Evolutionary conservation across 257 asterid genomes (phyloP).

Genomic region (Mitragyna speciosa): DNA sequence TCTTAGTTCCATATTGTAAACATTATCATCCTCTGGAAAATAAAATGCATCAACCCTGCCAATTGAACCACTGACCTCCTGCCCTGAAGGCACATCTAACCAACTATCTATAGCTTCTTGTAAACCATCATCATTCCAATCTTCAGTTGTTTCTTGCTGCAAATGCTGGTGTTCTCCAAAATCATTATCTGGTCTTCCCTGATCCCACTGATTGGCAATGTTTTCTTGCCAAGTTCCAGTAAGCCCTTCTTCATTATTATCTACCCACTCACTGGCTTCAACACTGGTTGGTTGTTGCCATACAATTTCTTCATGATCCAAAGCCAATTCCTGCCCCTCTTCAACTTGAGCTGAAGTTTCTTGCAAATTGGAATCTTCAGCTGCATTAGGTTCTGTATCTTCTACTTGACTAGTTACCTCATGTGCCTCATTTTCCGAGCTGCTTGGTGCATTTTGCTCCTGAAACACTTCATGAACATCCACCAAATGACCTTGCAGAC

Average conservation of each 20-base stretch:
- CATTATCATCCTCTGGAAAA: constrained; percentile 61
- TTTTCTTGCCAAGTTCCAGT: constrained; percentile 38
- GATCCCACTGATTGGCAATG: constrained; percentile 40
- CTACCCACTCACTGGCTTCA: constrained; percentile 37
- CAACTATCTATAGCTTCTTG: constrained; percentile 67
- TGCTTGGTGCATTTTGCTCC: constrained; percentile 32
- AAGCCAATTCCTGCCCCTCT: constrained; percentile 35
- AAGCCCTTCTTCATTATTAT: constrained; percentile 31
- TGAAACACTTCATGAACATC: constrained; percentile 31
- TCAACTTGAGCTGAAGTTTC: constrained; percentile 41
- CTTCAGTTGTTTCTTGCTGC: constrained; percentile 53
- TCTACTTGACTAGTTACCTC: constrained; percentile 21
- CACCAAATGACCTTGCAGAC: constrained; percentile 10
- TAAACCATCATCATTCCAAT: constrained; percentile 54
- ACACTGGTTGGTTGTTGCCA: constrained; percentile 31
- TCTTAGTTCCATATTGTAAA: constrained; percentile 60
- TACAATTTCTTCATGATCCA: constrained; percentile 36
- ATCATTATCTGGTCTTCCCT: constrained; percentile 35
- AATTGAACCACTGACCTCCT: constrained; percentile 38
- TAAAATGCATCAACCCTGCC: constrained; percentile 44
- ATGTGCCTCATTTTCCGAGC: constrained; percentile 28
- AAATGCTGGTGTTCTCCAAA: constrained; percentile 39
- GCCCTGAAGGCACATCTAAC: constrained; percentile 63
- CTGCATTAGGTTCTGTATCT: constrained; percentile 26
- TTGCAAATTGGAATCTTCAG: constrained; percentile 42